Evolutionary conservation across 805 yeast genomes (phyloP).

Genomic region (Lachancea meyersii): DNA sequence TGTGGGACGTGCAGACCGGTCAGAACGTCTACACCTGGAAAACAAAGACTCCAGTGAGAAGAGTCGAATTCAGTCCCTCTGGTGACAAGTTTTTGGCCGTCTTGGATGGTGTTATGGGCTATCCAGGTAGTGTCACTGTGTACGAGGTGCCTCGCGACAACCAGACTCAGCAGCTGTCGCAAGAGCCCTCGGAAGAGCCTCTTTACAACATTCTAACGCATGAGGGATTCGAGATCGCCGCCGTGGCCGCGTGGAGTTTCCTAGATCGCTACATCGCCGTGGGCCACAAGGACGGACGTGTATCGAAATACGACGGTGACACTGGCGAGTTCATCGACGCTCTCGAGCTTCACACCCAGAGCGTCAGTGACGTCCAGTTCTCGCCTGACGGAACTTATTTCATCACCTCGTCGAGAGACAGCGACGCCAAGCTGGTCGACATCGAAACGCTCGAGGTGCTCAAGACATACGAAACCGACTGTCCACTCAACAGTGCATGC

Average conservation of each 20-base stretch:
- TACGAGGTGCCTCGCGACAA: slow-evolving; percentile 51
- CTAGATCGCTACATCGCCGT: slow-evolving; percentile 69
- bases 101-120: slow-evolving; percentile 90
- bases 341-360: slow-evolving; percentile 64
- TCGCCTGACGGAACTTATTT: slow-evolving; percentile 82
- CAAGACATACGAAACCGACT: slow-evolving; percentile 78
- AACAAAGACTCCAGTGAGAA: slow-evolving; percentile 79
- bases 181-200: slow-evolving; percentile 45
- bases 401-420: slow-evolving; percentile 89
- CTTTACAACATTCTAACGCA: slow-evolving; percentile 52
- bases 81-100: slow-evolving; percentile 64
- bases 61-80: slow-evolving; percentile 79
- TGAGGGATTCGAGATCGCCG: slow-evolving; percentile 55
- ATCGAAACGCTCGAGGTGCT: slow-evolving; percentile 65
- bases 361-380: slow-evolving; percentile 85
- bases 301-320: slow-evolving; percentile 70
- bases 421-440: slow-evolving; percentile 70
- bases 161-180: slow-evolving; percentile 24
- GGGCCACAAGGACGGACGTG: slow-evolving; percentile 81
- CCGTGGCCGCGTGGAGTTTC: slow-evolving; percentile 84
- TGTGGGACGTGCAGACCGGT: slow-evolving; percentile 83
- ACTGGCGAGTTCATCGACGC: slow-evolving; percentile 62
- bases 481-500: slow-evolving; percentile 92
- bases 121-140: slow-evolving; percentile 66
- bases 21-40: slow-evolving; percentile 65